These are phyloP conservation scores for Naganishia cerealis DNA, from an alignment of 1,284 basidiomycete species.

Conservation along the genomic window DNA sequence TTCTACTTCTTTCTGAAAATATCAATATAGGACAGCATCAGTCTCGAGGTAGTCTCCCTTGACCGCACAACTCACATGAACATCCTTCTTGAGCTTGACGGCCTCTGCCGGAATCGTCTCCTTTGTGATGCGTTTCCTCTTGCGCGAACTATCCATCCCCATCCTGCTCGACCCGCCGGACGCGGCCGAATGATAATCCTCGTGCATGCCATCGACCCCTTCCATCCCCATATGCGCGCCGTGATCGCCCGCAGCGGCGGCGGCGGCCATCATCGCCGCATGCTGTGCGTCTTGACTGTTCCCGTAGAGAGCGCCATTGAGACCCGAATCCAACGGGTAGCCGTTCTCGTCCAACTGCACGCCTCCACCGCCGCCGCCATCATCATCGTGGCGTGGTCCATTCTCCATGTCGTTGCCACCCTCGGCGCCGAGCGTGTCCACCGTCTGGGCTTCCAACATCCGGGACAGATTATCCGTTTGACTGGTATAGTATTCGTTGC, in stretches of 20 bases:
- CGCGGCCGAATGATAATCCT: slow-evolving; percentile 9
- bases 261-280: slow-evolving; percentile 21
- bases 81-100: slow-evolving; percentile 33
- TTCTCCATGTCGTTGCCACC: slow-evolving; percentile 13
- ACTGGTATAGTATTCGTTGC: slow-evolving; percentile 28
- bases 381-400: slow-evolving; percentile 2
- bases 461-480: slow-evolving; percentile 25
- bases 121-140: slow-evolving; percentile 30
- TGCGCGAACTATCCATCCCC: slow-evolving; percentile 15
- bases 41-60: neutral
- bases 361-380: slow-evolving; percentile 1
- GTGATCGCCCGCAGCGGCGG: slow-evolving; percentile 2
- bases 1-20: slow-evolving; percentile 55
- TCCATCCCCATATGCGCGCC: slow-evolving; percentile 27
- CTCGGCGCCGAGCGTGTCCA: slow-evolving; percentile 23
- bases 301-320: slow-evolving; percentile 27
- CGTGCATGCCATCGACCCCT: slow-evolving; percentile 18
- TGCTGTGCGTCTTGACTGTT: slow-evolving; percentile 26
- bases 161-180: slow-evolving; percentile 9
- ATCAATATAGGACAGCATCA: neutral
- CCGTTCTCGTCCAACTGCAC: slow-evolving; percentile 24
- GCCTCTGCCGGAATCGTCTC: slow-evolving; percentile 21
- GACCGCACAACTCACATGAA: slow-evolving; percentile 25
- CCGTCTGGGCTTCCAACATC: slow-evolving; percentile 29
- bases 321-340: slow-evolving; percentile 20